These are phyloP conservation scores for Symmetrospora coprosmae DNA, from an alignment of 768 basidiomycete species.

Conservation along the genomic window DNA sequence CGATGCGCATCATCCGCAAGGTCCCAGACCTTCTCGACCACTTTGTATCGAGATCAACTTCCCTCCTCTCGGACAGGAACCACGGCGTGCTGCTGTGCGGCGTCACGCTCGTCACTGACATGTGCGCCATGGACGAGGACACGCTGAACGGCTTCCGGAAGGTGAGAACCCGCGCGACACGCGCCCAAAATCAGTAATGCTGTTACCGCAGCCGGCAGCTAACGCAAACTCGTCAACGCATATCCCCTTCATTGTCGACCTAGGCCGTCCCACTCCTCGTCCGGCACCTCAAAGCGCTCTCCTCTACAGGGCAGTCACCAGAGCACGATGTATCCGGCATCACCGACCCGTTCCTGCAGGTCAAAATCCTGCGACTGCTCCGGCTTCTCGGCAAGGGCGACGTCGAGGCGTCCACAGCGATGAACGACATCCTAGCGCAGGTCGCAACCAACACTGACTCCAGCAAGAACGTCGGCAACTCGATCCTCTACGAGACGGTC, in stretches of 20 bases:
- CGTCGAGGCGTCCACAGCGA: slow-evolving; percentile 72
- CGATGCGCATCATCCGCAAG: slow-evolving; percentile 80
- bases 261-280: slow-evolving; percentile 87
- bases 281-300: slow-evolving; percentile 81
- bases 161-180: too few species aligned
- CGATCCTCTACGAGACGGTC: slow-evolving; percentile 94
- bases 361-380: slow-evolving; percentile 78
- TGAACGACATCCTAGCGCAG: slow-evolving; percentile 98
- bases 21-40: slow-evolving; percentile 92
- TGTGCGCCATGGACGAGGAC: slow-evolving; percentile 64
- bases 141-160: slow-evolving; percentile 77
- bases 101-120: slow-evolving; percentile 85
- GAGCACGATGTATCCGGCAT: slow-evolving; percentile 99
- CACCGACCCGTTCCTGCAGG: slow-evolving; percentile 84
- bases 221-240: background rate
- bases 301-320: slow-evolving; percentile 91
- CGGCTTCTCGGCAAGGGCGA: slow-evolving; percentile 77
- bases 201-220: too few species aligned
- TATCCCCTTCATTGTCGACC: background rate
- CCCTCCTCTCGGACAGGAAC: slow-evolving; percentile 83
- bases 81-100: slow-evolving; percentile 91
- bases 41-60: slow-evolving; percentile 73
- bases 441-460: slow-evolving; percentile 99
- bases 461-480: slow-evolving; percentile 94
- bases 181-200: too few species aligned